Base-by-base conservation (phyloP, 192 early-diverging fungal genomes). In the Podila epicladia region DNA sequence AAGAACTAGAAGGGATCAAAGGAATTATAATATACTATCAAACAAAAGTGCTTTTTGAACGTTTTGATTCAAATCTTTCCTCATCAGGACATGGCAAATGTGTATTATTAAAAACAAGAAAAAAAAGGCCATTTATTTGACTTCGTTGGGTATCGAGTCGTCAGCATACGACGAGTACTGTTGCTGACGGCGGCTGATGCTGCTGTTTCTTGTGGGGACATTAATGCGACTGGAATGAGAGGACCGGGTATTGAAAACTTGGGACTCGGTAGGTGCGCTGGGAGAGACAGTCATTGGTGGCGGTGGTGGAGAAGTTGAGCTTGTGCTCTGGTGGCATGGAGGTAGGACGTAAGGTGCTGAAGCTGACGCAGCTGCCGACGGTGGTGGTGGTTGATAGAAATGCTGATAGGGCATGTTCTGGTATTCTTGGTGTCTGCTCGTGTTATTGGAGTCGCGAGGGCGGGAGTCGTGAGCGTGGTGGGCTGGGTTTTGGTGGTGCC, bases 211-310 rank as follows among this genome's bases (percentile, higher is more conserved):
- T n/a, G 24, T 17, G 53, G 53, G 53, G 20, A 53, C 51, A 53
- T 53, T n/a, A 24, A 53, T 20, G 9, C 20, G 20, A 12, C n/a
- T 55, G 20, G 53, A 7, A 9, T 24, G 53, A 24, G 53, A 55
- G 20, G 53, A 6, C 8, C 53, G 53, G 11, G 53, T 55, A 24
- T 55, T n/a, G 33, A 67, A 67, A 8, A 67, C 53, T 50, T 32
- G 53, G 11, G 66, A 67, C 24, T 67, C 53, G 35, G 66, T 53
- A 5, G 66, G 66, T 22, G 66, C 53, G 24, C 33, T 67, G 35
- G 33, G 35, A 28, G 26, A 41, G 20, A 49, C 2, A 29, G 6
- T 50, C 22, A 19, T 55, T 1, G n/a, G 24, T 26, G 53, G 17
- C 24, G 22, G 9, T n/a, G 50, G n/a, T 53, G 50, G 20, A 6